These are phyloP conservation scores for Pachysandra terminalis DNA, from an alignment of 164 flowering plant species.

Conservation along the genomic window DNA sequence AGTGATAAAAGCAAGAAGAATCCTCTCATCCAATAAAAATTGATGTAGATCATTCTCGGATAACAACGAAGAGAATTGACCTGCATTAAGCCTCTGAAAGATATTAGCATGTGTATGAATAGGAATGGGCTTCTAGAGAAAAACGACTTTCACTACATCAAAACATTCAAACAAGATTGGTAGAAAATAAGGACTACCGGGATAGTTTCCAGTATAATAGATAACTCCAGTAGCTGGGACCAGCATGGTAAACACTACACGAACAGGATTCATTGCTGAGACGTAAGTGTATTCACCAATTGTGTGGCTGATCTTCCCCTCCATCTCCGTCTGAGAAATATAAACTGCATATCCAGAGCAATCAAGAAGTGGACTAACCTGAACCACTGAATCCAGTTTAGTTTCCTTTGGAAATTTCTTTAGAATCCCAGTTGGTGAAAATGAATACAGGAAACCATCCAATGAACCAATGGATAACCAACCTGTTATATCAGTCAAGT, in stretches of 20 bases:
- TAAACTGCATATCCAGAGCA: slow-evolving; percentile 86
- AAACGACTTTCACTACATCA: background rate
- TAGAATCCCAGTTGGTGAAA: slow-evolving; percentile 66
- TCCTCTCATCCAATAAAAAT: slow-evolving; percentile 68
- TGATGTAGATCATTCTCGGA: slow-evolving; percentile 53
- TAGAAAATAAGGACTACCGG: slow-evolving; percentile 37
- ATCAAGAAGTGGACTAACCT: slow-evolving; percentile 75
- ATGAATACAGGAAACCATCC: slow-evolving; percentile 78
- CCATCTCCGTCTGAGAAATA: slow-evolving; percentile 62
- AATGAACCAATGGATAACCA: slow-evolving; percentile 87
- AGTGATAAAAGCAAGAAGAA: slow-evolving; percentile 66
- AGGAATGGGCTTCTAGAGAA: background rate
- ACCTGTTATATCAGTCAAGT: slow-evolving; percentile 35
- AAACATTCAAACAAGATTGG: background rate
- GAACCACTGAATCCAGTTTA: slow-evolving; percentile 50
- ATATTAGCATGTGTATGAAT: background rate
- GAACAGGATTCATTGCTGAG: slow-evolving; percentile 61
- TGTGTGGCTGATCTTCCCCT: slow-evolving; percentile 45
- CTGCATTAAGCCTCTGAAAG: slow-evolving; percentile 33
- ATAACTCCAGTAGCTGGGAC: slow-evolving; percentile 65
- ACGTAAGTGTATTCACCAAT: slow-evolving; percentile 45
- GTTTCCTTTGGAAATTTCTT: slow-evolving; percentile 45
- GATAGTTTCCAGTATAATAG: slow-evolving; percentile 61
- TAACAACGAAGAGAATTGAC: slow-evolving; percentile 36
- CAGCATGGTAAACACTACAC: slow-evolving; percentile 48